phyloP scores from a whole-genome alignment of 208 protist species.

The Spongospora subterranea region DNA sequence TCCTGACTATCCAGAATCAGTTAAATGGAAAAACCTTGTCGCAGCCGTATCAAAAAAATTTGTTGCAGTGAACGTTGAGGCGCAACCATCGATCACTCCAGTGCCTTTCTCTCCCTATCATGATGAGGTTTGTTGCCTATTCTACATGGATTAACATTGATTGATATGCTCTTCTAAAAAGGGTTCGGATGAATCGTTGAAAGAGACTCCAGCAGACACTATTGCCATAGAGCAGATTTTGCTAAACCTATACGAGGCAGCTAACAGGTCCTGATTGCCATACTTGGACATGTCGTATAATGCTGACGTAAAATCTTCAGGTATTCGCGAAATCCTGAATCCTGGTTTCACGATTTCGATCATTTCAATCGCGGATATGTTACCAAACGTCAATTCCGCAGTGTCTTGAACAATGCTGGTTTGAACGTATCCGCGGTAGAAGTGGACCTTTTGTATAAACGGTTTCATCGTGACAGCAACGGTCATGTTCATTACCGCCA shows the following conservation, averaged over 20 bases:
- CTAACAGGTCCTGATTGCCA: neutral
- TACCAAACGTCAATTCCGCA: conserved; percentile 46
- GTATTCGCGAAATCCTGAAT: conserved; percentile 7
- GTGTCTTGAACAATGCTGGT: conserved; percentile 18
- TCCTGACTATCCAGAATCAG: neutral
- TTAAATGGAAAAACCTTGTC: neutral
- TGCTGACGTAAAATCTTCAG: no score
- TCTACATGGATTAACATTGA: no score
- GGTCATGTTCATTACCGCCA: neutral
- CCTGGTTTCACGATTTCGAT: conserved; percentile 62
- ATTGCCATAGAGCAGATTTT: neutral
- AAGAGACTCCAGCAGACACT: neutral
- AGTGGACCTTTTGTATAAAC: neutral
- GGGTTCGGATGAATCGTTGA: neutral
- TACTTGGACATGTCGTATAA: no score
- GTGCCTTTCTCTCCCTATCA: neutral
- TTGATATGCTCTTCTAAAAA: no score
- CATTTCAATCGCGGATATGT: conserved; percentile 51
- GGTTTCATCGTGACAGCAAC: conserved; percentile 9
- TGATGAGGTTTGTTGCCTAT: no score
- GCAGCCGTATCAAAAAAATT: neutral
- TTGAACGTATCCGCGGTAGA: neutral
- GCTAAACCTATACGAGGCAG: neutral
- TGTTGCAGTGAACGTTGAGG: neutral
- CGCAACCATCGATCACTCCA: neutral